A percentile compares a stretch with the other conserved stretches of the same genome.
Evolutionary conservation across 140 eudicot species (phyloP).

Genomic region (Oenanthe javanica): DNA sequence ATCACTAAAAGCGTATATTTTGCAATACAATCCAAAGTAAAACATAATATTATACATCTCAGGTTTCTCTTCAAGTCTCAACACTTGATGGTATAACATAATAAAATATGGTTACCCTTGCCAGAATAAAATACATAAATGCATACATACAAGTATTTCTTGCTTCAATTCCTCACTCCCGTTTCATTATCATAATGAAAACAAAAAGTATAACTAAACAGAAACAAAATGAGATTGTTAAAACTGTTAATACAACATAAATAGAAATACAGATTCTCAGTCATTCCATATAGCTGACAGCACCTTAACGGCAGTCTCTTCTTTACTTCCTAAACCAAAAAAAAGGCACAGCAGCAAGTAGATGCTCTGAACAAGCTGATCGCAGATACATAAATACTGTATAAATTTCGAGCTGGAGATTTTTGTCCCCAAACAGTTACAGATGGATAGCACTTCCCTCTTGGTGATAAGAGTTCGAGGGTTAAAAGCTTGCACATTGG

Average conservation of each 20-base stretch:
- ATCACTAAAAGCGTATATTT: no score
- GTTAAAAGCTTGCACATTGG: no score
- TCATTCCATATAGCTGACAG: not conserved
- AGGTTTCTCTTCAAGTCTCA: no score
- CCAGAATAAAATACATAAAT: no score
- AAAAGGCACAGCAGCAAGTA: not conserved
- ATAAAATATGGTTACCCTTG: no score
- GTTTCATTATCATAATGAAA: not conserved
- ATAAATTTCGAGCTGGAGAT: not conserved
- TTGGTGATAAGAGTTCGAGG: constrained; percentile 3
- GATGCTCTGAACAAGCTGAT: not conserved
- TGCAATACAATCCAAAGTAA: no score
- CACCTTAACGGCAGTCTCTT: not conserved
- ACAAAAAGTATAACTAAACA: not conserved
- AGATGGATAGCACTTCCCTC: constrained; percentile 14
- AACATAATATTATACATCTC: no score
- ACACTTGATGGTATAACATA: no score
- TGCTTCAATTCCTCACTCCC: no score
- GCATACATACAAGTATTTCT: no score
- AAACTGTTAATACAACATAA: not conserved
- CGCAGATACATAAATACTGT: not conserved
- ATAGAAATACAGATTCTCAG: not conserved
- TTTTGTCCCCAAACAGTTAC: constrained; percentile 26
- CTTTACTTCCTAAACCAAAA: no score
- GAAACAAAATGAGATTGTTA: not conserved